Base-by-base conservation (phyloP, 306 rosid species). In the Dryas octopetala region DNA sequence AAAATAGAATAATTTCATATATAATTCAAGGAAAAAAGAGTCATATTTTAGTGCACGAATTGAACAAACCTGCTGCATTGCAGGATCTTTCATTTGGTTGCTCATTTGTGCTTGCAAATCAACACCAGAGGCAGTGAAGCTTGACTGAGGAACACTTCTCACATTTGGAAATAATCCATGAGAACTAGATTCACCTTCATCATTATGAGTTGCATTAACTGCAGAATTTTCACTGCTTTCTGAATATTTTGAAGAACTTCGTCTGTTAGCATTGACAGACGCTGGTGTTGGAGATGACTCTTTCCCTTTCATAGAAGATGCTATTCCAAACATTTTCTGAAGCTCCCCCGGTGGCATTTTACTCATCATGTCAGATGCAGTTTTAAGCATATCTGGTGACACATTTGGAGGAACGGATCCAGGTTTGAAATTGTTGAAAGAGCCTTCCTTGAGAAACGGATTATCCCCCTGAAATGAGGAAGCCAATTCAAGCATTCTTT, bases 21-120 rank as follows among this genome's bases (percentile, higher is more conserved):
- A 41, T 23, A 63, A 66, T 51, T 10, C 43, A 49, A 49, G 55
- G 54, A 61, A 61, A 41, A 15, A 61, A 10, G 12, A 58, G 68
- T 51, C 49, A 64, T 55, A 54, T 69, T 2, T 65, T 81, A 65
- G 45, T 26, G 73, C 17, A 47, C 70, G 62, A 68, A 63, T 77
- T 62, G 75, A 81, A 81, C 86, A 75, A 79, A 95, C 99, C 99
- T 92, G 89, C 55, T 89, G 93, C 97, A 76, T 85, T 32, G 96
- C 97, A 71, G 99, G 99, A 86, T 95, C 90, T 74, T 92, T 92
- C 97, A 92, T 91, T 87, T 92, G 99, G 84, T 82, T 92, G 83
- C 90, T 89, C 96, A 95, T 88, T 89, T 95, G 99, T 62, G 90
- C 99, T 86, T 95, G 97, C 70, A 95, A 45, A 88, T 90, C 96